Conservation (phyloP, 2,329 filamentous ascomycete genomes). For the Diaporthe humulicola region DNA sequence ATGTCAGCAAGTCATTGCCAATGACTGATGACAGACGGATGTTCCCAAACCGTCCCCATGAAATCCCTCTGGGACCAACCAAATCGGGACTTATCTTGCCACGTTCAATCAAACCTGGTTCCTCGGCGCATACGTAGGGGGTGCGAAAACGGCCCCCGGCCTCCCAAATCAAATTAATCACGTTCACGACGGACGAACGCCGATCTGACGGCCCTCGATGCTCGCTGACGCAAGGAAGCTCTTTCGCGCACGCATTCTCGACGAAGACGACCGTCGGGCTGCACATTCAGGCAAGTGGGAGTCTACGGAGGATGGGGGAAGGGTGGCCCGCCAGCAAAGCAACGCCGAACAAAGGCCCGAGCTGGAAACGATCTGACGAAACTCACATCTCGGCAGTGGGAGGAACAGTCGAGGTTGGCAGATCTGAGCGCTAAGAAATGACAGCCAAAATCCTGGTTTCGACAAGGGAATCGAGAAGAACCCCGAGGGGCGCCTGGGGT, state of each 20-base stretch:
- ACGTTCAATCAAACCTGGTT: background rate
- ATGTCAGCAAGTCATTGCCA: background rate
- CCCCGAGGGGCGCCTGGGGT: conserved; percentile 16
- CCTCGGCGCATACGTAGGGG: background rate
- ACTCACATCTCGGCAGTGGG: background rate
- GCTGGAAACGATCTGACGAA: conserved; percentile 21
- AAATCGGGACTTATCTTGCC: conserved; percentile 8
- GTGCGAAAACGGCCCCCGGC: background rate
- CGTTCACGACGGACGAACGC: background rate
- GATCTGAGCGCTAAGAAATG: conserved; percentile 31
- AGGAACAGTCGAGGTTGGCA: conserved; percentile 18
- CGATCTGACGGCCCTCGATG: conserved; percentile 1
- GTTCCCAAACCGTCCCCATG: background rate
- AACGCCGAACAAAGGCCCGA: conserved; percentile 21
- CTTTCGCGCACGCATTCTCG: background rate
- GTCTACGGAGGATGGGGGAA: conserved; percentile 7
- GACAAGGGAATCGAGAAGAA: conserved; percentile 22
- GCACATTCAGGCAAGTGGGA: background rate
- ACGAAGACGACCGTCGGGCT: background rate
- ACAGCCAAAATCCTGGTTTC: conserved; percentile 20
- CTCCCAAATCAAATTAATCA: conserved; percentile 13
- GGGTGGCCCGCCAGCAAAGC: conserved; percentile 22
- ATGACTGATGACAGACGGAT: background rate
- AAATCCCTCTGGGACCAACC: background rate
- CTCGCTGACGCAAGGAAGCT: background rate